Evolutionary conservation across 371 early-diverging fungal genomes (phyloP).

Genomic region (Actinomortierella ambigua): DNA sequence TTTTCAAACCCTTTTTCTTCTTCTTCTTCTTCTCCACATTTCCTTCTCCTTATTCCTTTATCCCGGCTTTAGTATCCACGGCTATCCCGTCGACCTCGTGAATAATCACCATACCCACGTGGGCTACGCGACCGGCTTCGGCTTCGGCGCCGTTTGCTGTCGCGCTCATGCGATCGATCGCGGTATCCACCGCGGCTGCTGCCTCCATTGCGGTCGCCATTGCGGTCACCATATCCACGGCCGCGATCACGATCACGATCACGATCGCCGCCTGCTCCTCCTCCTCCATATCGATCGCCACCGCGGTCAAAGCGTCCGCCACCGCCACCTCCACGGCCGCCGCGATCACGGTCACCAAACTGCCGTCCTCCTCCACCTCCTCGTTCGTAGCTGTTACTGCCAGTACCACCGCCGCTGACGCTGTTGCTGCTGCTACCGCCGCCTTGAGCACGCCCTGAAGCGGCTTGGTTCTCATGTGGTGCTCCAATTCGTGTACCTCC

Average conservation of each 20-base stretch:
- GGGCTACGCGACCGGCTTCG: slow-evolving; percentile 40
- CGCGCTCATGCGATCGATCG: slow-evolving; percentile 41
- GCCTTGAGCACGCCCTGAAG: slow-evolving; percentile 50
- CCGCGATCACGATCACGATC: slow-evolving; percentile 45
- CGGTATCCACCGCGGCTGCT: slow-evolving; percentile 39
- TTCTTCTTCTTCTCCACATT: too few relatives aligned
- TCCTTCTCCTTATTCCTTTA: too few relatives aligned
- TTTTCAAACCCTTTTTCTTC: too few relatives aligned
- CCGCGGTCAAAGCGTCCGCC: slow-evolving; percentile 33
- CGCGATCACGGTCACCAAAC: slow-evolving; percentile 25
- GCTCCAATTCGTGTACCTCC: slow-evolving; percentile 83
- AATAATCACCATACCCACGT: slow-evolving; percentile 21
- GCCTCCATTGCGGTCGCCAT: slow-evolving; percentile 22
- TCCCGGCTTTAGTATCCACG: too few relatives aligned
- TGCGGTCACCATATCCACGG: slow-evolving; percentile 28
- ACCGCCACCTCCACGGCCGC: slow-evolving; percentile 43
- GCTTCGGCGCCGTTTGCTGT: slow-evolving; percentile 45
- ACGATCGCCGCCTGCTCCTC: too few relatives aligned
- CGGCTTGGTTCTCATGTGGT: slow-evolving; percentile 56
- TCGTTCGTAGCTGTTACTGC: slow-evolving; percentile 39
- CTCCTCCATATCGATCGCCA: slow-evolving; percentile 29
- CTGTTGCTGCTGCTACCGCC: slow-evolving; percentile 48
- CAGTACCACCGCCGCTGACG: slow-evolving; percentile 39
- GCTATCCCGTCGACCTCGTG: slow-evolving; percentile 33
- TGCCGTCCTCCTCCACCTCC: slow-evolving; percentile 29